Evolutionary conservation across 331 rosid genomes (phyloP).

Genomic region (Malus hybrid): DNA sequence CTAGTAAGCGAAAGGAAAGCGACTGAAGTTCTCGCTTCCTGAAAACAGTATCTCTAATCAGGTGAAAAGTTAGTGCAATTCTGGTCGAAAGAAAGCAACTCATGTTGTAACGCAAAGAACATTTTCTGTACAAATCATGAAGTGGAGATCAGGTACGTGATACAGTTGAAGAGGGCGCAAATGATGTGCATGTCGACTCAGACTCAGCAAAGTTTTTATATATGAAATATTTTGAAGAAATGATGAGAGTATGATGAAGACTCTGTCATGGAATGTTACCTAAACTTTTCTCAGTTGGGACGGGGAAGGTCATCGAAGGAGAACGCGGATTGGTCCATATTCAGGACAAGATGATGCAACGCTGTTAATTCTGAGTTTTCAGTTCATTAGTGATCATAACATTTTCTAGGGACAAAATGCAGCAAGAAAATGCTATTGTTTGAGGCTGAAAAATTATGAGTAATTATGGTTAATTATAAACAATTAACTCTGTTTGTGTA

Average conservation of each 20-base stretch:
- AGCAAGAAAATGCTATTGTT: neutral
- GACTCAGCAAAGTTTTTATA: neutral
- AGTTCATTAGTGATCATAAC: neutral
- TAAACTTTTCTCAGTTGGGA: neutral
- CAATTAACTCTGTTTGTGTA: no score
- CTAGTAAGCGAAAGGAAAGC: neutral
- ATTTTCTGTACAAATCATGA: neutral
- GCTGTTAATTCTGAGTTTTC: neutral
- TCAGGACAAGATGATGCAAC: neutral
- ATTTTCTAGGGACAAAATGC: neutral
- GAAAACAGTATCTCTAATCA: neutral
- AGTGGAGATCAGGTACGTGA: neutral
- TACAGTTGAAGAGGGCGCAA: neutral
- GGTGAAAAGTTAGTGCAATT: neutral
- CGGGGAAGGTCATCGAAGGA: neutral
- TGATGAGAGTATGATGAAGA: neutral
- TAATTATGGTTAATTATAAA: no score
- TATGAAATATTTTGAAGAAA: neutral
- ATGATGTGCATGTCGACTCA: neutral
- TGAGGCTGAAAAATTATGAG: no score
- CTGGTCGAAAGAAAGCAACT: neutral
- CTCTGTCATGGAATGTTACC: neutral
- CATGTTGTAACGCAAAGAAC: neutral
- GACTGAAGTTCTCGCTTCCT: neutral
- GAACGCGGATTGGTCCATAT: neutral